Base-by-base conservation (phyloP, 371 early-diverging fungal genomes). In the Mortierella sp. region DNA sequence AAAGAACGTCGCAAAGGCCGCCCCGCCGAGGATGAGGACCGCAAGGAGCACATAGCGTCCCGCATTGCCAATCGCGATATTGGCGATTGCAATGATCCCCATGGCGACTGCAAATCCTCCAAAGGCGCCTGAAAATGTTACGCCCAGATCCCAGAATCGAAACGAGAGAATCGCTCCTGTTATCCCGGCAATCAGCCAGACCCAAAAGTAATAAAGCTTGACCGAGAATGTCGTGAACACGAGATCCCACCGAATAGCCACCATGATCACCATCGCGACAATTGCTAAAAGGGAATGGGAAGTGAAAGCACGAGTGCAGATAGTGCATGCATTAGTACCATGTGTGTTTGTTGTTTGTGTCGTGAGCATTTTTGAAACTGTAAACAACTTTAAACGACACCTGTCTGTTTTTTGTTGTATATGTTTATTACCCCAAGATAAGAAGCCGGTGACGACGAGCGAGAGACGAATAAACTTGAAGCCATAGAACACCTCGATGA, bases 381-480 rank as follows among this genome's bases (percentile, higher is more conserved):
- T 31, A 16, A 55, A 61, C n/a, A 67, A 67, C 31, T 40, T 22
- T 34, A 16, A 44, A 44, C 44, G 44, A 44, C 16, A 19, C 4
- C 47, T 58, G 24, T 53, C 19, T 45, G 26, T 53, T 34, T 29
- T 34, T 50, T 45, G n/a, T n/a, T n/a, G n/a, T n/a, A n/a, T n/a
- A n/a, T n/a, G n/a, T n/a, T n/a, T n/a, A n/a, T 44, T 76, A 85
- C 85, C 81, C 73, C 76, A 84, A 16, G 85, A 72, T 9, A 85
- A 67, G 64, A 85, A 86, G 39, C 86, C 85, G 19, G 71, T 71
- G 34, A 86, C 58, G 29, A 86, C 22, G 6, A 86, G 79, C 2
- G 86, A 80, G 16, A 86, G 45, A 19, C 85, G 85, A 65, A 86
- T 80, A 39, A 80, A 67, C 65, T 75, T 80, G 71, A 85, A 86